Evolutionary conservation across 305 asterid genomes (phyloP).

Genomic region (Solanum chacoense): DNA sequence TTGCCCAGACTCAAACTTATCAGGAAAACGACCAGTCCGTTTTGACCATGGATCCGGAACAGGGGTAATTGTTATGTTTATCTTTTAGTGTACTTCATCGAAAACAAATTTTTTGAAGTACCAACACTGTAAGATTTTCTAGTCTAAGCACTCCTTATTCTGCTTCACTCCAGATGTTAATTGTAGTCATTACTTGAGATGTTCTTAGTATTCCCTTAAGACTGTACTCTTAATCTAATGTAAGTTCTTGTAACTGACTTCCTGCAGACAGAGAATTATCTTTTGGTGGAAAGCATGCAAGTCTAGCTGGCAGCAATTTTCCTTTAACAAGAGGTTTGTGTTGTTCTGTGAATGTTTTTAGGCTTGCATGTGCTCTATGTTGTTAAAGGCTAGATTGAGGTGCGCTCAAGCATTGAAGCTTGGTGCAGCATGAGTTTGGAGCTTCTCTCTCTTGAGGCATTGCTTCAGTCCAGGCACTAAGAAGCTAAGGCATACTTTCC

Average conservation of each 20-base stretch:
- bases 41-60: neutral
- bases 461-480: neutral
- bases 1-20: neutral
- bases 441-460: neutral
- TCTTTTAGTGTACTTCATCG: neutral
- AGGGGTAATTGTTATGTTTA: neutral
- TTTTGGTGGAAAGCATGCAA: slow-evolving; percentile 15
- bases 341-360: neutral
- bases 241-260: neutral
- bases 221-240: neutral
- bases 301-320: neutral
- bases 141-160: neutral
- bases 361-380: neutral
- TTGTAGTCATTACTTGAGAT: neutral
- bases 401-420: neutral
- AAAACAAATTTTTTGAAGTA: neutral
- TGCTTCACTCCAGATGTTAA: neutral
- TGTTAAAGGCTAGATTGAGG: neutral
- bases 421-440: neutral
- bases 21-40: neutral
- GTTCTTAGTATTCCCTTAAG: neutral
- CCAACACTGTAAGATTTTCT: neutral
- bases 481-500: neutral
- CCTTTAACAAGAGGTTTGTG: slow-evolving; percentile 13
- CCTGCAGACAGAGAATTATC: slow-evolving; percentile 15